Evolutionary conservation across 371 early-diverging fungal species (phyloP), one percentile per base, ranked within the genome.

Genomic region (Mortierella sp.): DNA sequence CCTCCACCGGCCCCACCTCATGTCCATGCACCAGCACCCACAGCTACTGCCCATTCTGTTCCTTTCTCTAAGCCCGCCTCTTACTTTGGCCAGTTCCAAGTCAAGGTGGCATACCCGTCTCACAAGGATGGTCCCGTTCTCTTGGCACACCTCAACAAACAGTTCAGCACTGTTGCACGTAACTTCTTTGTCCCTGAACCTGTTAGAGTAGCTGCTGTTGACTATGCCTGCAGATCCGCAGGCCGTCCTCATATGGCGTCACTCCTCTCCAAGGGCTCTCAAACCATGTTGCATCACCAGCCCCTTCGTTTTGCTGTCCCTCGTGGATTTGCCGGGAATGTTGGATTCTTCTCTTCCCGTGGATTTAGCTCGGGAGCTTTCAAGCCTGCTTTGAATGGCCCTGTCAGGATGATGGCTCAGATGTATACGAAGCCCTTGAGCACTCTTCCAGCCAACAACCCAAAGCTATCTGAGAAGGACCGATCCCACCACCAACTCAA

Each of bases 381-480:
- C 58, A 63, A 69, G 5, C 69, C 72, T 1, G 66, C 81, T 0
- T 6, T 70, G 52, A 74, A 74, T 21, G 81, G 81, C 1, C 81
- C 81, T 32, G 81, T 71, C 66, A 67, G 55, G 48, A 71, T 75
- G 75, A 65, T 80, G 65, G 81, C 81, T 7, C 81, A 80, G 65
- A 71, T 80, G 72, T 80, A 80, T 55, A 76, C 76, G 63, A 80
- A 80, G 48, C 81, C 81, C 48, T 62, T 80, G 38, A 75, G 75
- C 13, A 58, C 62, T 19, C 59, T 80, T 43, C 75, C 81, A 38
- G 62, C 67, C 7, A 58, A 79, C 38, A 59, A 65, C 19, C 58
- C 71, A 10, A 80, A 69, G 55, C n/a, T 74, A 33, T 67, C 81
- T 9, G 69, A 63, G 11, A 67, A 71, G 16, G 69, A 70, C 3